These are phyloP conservation scores for Macrophomina tecta DNA, from an alignment of 2,329 filamentous ascomycete genomes.

Conservation along the genomic window DNA sequence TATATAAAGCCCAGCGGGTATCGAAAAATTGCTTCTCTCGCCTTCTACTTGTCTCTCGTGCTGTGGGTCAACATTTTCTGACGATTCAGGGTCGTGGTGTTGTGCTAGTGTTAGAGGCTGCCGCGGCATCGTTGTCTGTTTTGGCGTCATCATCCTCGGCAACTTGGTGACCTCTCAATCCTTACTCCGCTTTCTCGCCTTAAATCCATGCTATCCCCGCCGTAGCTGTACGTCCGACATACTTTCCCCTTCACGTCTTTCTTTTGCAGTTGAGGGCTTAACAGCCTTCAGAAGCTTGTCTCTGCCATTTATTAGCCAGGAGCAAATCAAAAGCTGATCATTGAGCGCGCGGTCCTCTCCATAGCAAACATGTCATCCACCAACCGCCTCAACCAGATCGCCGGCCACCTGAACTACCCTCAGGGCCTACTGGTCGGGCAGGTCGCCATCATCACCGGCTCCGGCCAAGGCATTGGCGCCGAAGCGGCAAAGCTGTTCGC, in stretches of 20 bases:
- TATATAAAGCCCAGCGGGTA: neutral
- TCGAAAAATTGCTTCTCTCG: neutral
- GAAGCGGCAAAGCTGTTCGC: slow-evolving; percentile 83
- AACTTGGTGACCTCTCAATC: neutral
- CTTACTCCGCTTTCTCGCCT: slow-evolving; percentile 11
- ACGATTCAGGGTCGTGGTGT: neutral
- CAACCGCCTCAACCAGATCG: slow-evolving; percentile 71
- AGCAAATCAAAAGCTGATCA: neutral
- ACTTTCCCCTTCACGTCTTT: neutral
- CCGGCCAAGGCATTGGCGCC: slow-evolving; percentile 86
- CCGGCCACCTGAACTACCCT: slow-evolving; percentile 81
- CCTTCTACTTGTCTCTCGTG: neutral
- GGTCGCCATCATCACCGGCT: slow-evolving; percentile 85
- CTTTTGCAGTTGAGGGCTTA: neutral
- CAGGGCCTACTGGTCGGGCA: slow-evolving; percentile 79
- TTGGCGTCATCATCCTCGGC: slow-evolving; percentile 18
- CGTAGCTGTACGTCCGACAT: neutral
- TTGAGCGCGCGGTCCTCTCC: neutral
- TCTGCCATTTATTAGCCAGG: neutral
- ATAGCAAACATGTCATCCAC: slow-evolving; percentile 38
- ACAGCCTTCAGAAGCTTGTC: neutral
- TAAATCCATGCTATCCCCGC: slow-evolving; percentile 6
- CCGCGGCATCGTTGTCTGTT: neutral
- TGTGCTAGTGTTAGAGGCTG: slow-evolving; percentile 6
- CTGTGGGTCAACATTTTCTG: neutral